Percentiles rank a stretch among this genome's conserved stretches.
phyloP scores from a whole-genome alignment of 257 asterid species.

The Craterostigma plantagineum region DNA sequence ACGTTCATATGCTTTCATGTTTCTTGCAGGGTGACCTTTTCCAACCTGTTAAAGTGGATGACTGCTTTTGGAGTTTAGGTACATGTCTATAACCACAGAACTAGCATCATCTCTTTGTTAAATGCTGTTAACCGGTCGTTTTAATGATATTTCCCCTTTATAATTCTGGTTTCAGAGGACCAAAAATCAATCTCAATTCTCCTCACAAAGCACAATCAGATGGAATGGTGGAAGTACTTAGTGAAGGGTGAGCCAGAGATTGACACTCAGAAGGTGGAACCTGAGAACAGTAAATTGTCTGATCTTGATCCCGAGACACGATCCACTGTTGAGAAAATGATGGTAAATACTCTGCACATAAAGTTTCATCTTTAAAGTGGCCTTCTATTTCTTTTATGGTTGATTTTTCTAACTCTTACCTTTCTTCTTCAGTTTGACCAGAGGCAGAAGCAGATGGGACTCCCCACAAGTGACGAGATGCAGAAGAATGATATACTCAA shows the following conservation, averaged over 20 bases:
- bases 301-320: conserved; percentile 56
- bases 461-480: conserved; percentile 37
- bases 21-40: conserved; percentile 40
- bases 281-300: conserved; percentile 44
- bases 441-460: conserved; percentile 48
- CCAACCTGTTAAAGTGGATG: conserved; percentile 40
- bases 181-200: conserved; percentile 39
- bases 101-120: background rate
- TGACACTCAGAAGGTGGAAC: conserved; percentile 60
- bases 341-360: conserved; percentile 21
- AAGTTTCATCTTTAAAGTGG: background rate
- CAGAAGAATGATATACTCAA: conserved; percentile 45
- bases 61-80: conserved; percentile 68
- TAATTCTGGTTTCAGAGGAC: conserved; percentile 32
- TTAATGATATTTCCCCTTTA: background rate
- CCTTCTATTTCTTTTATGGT: background rate
- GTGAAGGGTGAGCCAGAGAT: conserved; percentile 60
- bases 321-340: conserved; percentile 61
- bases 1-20: background rate
- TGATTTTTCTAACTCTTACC: background rate
- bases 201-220: conserved; percentile 48
- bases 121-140: background rate
- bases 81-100: background rate
- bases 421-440: conserved; percentile 27
- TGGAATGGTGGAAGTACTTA: conserved; percentile 67